Evolutionary conservation across 805 yeast species (phyloP), one percentile per base, ranked within the genome.

Genomic region (Ogataea nonfermentans): DNA sequence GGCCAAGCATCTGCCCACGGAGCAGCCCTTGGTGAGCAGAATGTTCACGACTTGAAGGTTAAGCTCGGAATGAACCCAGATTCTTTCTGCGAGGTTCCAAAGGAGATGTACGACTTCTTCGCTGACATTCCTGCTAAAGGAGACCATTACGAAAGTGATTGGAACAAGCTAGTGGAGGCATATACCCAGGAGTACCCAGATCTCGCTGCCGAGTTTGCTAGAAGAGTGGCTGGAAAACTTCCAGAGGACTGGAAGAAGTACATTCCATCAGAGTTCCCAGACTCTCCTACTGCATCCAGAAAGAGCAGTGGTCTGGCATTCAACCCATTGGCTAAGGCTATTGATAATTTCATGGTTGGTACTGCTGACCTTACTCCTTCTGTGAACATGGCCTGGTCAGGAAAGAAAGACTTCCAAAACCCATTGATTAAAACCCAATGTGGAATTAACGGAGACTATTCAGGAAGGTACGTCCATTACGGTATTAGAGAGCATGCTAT

Each of bases 401-500:
- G 72, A 48, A 86, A 91, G 44, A 78, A 77, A 51, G 96, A 90
- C 67, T 91, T 90, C 90, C 96, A 93, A 77, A 85, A 91, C 44
- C 87, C 89, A 37, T 57, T 76, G 37, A 69, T 87, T 19, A 28
- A 47, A 14, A 42, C 47, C 9, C 22, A 36, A 2, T 47, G 51
- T 46, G 81, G 81, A 29, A 70, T 86, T 53, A 43, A 13, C 59
- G 98, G 98, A 66, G 79, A 79, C 59, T 90, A 84, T 73, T 49
- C 79, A 38, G 99, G 99, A 62, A 81, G 96, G 64, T 91, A 91
- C 73, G 74, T 91, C 67, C 84, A 96, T 71, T 91, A 82, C 67
- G 99, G 99, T 79, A 95, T 91, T 53, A 83, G 99, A 69, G 99
- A 91, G 76, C 98, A 93, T 70, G 97, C 87, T 64, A 89, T 91